Evolutionary conservation across 2,329 filamentous ascomycete species (phyloP).

Genomic region (Davidsoniella australis): DNA sequence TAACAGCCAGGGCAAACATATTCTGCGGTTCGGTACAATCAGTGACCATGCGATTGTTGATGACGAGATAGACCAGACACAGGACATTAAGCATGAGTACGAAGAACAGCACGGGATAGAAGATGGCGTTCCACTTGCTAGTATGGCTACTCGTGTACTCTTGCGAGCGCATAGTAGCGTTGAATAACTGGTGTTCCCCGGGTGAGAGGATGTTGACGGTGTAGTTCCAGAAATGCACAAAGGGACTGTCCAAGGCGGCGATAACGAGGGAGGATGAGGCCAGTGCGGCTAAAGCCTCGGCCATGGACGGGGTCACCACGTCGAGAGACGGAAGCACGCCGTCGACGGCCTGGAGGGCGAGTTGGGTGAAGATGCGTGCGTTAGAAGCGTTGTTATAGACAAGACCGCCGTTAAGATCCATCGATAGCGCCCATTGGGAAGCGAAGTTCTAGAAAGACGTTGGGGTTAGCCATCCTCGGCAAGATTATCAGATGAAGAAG

Average conservation of each 20-base stretch:
- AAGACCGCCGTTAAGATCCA: slow-evolving; percentile 39
- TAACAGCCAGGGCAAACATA: slow-evolving; percentile 54
- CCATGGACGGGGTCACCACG: slow-evolving; percentile 42
- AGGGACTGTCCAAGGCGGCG: slow-evolving; percentile 40
- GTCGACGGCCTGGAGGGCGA: slow-evolving; percentile 21
- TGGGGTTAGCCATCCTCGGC: no score
- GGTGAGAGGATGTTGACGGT: slow-evolving; percentile 18
- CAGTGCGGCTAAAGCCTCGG: slow-evolving; percentile 56
- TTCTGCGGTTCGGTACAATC: slow-evolving; percentile 68
- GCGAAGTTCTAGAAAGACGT: slow-evolving; percentile 25
- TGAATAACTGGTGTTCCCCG: slow-evolving; percentile 39
- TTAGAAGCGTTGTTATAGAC: slow-evolving; percentile 40
- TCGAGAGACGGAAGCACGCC: not conserved
- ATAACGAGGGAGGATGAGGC: slow-evolving; percentile 49
- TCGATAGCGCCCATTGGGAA: slow-evolving; percentile 33
- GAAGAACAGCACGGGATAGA: slow-evolving; percentile 27
- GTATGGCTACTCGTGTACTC: slow-evolving; percentile 54
- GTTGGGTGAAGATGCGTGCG: slow-evolving; percentile 36
- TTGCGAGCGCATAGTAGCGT: slow-evolving; percentile 43
- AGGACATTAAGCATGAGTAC: slow-evolving; percentile 50
- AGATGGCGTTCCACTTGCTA: slow-evolving; percentile 42
- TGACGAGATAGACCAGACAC: slow-evolving; percentile 44
- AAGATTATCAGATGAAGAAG: no score
- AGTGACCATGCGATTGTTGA: slow-evolving; percentile 44
- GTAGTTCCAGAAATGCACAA: slow-evolving; percentile 38